Conservation (phyloP, 2,329 filamentous ascomycete species). For the Neofusicoccum parvum region DNA sequence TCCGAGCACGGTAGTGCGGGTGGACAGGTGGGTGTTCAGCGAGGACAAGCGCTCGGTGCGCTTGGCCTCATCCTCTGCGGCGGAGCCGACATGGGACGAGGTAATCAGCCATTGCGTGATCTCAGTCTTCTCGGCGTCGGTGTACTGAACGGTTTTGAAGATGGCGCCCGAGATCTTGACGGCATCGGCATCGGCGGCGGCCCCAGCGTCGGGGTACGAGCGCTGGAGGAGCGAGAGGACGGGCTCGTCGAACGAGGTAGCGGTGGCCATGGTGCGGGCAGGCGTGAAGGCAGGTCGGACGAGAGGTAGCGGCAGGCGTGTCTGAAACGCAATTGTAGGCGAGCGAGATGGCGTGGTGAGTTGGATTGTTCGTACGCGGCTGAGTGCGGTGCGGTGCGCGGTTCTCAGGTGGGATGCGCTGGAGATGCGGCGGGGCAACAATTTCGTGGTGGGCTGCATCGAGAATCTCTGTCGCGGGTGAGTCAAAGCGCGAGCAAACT, state of each 20-base stretch:
- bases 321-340: slow-evolving; percentile 21
- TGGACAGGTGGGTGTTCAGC: slow-evolving; percentile 84
- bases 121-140: slow-evolving; percentile 78
- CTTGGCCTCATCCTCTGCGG: slow-evolving; percentile 60
- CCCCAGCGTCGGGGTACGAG: slow-evolving; percentile 41
- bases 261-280: slow-evolving; percentile 35
- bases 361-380: background rate
- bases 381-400: slow-evolving; percentile 2
- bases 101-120: slow-evolving; percentile 87
- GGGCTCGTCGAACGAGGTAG: slow-evolving; percentile 37
- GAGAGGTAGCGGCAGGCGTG: slow-evolving; percentile 37
- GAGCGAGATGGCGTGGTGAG: background rate
- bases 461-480: slow-evolving; percentile 10
- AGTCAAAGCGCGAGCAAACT: slow-evolving; percentile 21
- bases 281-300: slow-evolving; percentile 32
- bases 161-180: slow-evolving; percentile 60
- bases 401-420: slow-evolving; percentile 2
- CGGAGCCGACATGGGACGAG: slow-evolving; percentile 67
- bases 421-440: slow-evolving; percentile 16
- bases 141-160: slow-evolving; percentile 71
- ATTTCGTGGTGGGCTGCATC: slow-evolving; percentile 21
- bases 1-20: slow-evolving; percentile 85
- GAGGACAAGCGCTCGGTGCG: slow-evolving; percentile 69
- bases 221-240: slow-evolving; percentile 38
- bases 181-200: slow-evolving; percentile 38